Conservation (phyloP, 108 stramenopile genomes). For the Cyclotella choctawhatcheeana region DNA sequence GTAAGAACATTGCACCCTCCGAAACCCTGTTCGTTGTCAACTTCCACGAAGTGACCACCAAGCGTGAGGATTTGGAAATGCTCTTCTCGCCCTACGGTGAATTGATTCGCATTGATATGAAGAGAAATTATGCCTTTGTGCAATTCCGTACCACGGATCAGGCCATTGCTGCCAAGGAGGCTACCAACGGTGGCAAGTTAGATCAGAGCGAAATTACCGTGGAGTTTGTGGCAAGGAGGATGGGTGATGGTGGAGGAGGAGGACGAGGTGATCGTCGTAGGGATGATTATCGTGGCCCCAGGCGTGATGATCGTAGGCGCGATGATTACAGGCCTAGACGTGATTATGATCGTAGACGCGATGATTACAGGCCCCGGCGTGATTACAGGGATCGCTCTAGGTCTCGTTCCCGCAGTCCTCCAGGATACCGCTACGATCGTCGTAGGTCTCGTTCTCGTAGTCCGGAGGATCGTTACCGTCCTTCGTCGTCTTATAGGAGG, state of each 20-base stretch:
- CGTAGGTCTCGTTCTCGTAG: conserved; percentile 47
- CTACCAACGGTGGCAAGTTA: conserved; percentile 86
- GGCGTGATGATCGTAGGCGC: conserved; percentile 25
- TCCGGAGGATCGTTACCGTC: conserved; percentile 13
- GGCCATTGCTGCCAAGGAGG: conserved; percentile 77
- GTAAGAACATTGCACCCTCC: conserved; percentile 81
- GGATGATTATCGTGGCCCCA: conserved; percentile 38
- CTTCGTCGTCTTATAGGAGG: conserved; percentile 23
- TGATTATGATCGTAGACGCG: conserved; percentile 20
- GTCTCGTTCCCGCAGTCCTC: conserved; percentile 32
- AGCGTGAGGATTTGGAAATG: conserved; percentile 85
- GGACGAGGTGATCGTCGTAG: conserved; percentile 24
- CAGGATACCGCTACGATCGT: conserved; percentile 39
- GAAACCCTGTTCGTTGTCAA: conserved; percentile 86
- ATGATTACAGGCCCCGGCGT: conserved; percentile 43
- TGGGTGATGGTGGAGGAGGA: conserved; percentile 38
- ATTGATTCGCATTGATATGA: conserved; percentile 87
- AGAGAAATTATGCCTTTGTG: conserved; percentile 92
- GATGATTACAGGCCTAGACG: conserved; percentile 13
- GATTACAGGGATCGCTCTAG: conserved; percentile 26
- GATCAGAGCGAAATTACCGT: conserved; percentile 86
- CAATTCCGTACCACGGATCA: conserved; percentile 83
- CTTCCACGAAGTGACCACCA: conserved; percentile 89
- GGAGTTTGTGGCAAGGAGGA: conserved; percentile 82
- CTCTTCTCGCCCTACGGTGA: conserved; percentile 72